Evolutionary conservation across 2,329 filamentous ascomycete species (phyloP), one percentile per base, ranked within the genome.

Genomic region (Penicillium sp.): DNA sequence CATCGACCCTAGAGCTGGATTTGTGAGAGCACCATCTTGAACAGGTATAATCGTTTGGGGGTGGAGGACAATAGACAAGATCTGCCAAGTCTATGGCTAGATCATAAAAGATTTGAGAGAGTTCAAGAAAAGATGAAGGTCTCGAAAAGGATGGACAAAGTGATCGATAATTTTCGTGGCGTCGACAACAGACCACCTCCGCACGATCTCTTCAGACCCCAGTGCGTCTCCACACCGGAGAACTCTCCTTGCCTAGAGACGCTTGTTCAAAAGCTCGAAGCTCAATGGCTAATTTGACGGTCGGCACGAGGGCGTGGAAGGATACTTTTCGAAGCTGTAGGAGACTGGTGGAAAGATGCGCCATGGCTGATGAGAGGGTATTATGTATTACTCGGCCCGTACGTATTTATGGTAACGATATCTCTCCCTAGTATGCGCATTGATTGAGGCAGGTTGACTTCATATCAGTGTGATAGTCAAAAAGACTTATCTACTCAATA

Each of bases 11-110:
- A 57, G 46, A 41, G 13, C 7, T 49, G 54, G 19, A 30, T 19
- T 57, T 31, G 49, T 47, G 51, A 17, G 50, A 26, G 21, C 30
- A 50, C 41, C 62, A 62, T 62, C 56, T 53, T 65, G 19, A 44
- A 13, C 17, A 41, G 45, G 38, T 7, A 19, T 48, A 35, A 19
- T 26, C 29, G 38, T 17, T 41, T 41, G 35, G 2, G 35, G 3
- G 35, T 41, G 35, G 11, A 13, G 35, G 15, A 15, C 11, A 13
- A 41, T 41, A 9, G 35, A 11, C 4, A 13, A 41, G 13, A 5
- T 41, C 35, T 41, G 2, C 4, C 13, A 41, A 15, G 2, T 41
- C 35, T 41, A 13, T 15, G 15, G 15, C 13, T 13, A 9, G 35
- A 41, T 41, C 35, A 15, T 5, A 15, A 41, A 15, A 41, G 35